Evolutionary conservation across 441 rosid genomes (phyloP).

Genomic region (Syzygium syzygioides): DNA sequence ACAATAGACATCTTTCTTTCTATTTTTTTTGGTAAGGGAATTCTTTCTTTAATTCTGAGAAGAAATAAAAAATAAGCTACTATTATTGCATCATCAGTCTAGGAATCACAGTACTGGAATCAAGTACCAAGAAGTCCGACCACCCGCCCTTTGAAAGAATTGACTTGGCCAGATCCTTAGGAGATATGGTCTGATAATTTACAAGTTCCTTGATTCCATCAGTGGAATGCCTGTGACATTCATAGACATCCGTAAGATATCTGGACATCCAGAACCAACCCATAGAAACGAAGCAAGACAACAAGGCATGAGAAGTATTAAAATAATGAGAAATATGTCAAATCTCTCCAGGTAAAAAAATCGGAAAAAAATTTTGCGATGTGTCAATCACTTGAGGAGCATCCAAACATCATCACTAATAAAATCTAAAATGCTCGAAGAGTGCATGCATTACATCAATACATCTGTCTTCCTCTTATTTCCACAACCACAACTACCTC

Average conservation of each 20-base stretch:
- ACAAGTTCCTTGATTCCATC: constrained; percentile 35
- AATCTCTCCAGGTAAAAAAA: neutral
- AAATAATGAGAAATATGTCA: neutral
- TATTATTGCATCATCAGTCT: neutral
- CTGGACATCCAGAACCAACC: too few species aligned
- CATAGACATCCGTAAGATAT: neutral
- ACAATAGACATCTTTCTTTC: neutral
- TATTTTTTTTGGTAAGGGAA: neutral
- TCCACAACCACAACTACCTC: neutral
- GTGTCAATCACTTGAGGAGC: neutral
- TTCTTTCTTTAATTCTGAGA: neutral
- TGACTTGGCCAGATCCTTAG: constrained; percentile 61
- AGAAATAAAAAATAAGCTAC: neutral
- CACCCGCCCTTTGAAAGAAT: constrained; percentile 71
- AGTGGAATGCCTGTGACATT: constrained; percentile 21
- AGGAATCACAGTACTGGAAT: neutral
- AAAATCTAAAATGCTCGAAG: neutral
- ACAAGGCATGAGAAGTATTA: neutral
- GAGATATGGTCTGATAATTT: constrained; percentile 67
- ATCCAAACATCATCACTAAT: neutral
- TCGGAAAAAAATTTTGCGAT: neutral
- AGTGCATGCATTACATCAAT: neutral
- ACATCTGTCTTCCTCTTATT: neutral
- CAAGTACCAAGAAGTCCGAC: constrained; percentile 68
- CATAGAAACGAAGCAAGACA: neutral